Percentiles rank a stretch among this genome's conserved stretches.
Conservation (phyloP, 2,329 filamentous ascomycete species). For the Xylariales sp. region DNA sequence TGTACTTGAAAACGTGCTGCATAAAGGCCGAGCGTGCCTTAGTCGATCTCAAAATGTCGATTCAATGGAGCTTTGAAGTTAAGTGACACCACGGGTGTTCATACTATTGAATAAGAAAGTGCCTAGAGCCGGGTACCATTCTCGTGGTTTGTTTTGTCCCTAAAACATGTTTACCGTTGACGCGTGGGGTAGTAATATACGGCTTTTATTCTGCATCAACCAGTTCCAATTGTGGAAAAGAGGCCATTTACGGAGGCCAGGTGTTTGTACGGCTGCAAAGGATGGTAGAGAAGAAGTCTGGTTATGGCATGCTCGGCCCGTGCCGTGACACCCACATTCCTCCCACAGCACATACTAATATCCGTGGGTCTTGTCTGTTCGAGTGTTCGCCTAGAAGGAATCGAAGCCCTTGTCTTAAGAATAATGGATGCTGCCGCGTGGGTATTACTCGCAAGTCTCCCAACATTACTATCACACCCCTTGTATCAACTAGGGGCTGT, state of each 20-base stretch:
- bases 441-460: constrained; percentile 8
- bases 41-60: constrained; percentile 21
- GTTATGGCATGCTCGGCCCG: constrained; percentile 20
- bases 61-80: constrained; percentile 16
- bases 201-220: constrained; percentile 21
- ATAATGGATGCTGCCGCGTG: constrained; percentile 7
- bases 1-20: constrained; percentile 23
- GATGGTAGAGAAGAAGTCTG: constrained; percentile 20
- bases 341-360: constrained; percentile 8
- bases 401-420: constrained; percentile 8
- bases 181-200: constrained; percentile 28
- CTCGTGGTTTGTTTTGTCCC: constrained; percentile 16
- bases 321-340: constrained; percentile 24
- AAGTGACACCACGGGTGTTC: constrained; percentile 26
- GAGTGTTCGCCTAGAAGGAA: constrained; percentile 14
- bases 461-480: constrained; percentile 11
- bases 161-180: constrained; percentile 39
- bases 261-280: constrained; percentile 32
- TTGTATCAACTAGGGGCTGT: constrained; percentile 10
- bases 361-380: constrained; percentile 12
- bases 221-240: constrained; percentile 35
- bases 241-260: constrained; percentile 39
- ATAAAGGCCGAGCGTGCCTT: constrained; percentile 20
- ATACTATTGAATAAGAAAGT: constrained; percentile 31
- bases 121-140: not conserved